phyloP scores from a whole-genome alignment of 2,329 filamentous ascomycete genomes.

The Fragosphaeria purpurea region DNA sequence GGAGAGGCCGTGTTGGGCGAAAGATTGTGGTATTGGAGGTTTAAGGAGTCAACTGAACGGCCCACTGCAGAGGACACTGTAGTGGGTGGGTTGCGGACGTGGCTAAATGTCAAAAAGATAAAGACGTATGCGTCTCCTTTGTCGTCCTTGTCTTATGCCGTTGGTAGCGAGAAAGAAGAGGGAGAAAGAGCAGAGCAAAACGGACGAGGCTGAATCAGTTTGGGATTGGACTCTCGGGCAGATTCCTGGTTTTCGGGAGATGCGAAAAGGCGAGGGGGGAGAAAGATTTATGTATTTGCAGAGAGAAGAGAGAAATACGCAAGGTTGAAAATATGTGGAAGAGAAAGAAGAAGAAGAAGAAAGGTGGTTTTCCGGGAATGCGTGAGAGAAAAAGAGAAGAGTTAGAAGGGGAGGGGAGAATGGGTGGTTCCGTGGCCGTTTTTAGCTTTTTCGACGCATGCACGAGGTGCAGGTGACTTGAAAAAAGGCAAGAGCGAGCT shows the following conservation, averaged over 20 bases:
- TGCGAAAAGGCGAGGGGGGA: not conserved
- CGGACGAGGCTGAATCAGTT: too few relatives aligned
- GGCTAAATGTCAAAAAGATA: too few relatives aligned
- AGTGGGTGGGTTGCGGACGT: too few relatives aligned
- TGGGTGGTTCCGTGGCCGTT: not conserved
- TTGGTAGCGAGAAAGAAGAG: not conserved
- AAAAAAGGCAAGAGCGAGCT: not conserved
- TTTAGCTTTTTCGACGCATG: not conserved
- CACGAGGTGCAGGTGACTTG: not conserved
- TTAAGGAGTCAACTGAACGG: too few relatives aligned
- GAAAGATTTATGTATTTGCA: not conserved
- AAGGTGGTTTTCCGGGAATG: too few relatives aligned
- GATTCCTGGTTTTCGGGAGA: not conserved
- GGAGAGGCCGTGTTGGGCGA: constrained; percentile 25
- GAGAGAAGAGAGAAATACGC: not conserved
- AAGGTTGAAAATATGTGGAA: not conserved
- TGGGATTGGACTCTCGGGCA: too few relatives aligned
- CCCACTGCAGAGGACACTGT: too few relatives aligned
- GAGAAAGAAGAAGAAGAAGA: not conserved
- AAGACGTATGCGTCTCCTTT: too few relatives aligned
- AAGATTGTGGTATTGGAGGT: constrained; percentile 1
- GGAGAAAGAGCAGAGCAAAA: not conserved
- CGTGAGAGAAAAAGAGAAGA: not conserved
- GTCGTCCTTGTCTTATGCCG: too few relatives aligned
- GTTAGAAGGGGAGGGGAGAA: not conserved